A percentile compares a stretch with the other conserved stretches of the same genome.
These are phyloP conservation scores for Triticum turgidum DNA, from an alignment of 176 grass and related monocot species.

Conservation along the genomic window DNA sequence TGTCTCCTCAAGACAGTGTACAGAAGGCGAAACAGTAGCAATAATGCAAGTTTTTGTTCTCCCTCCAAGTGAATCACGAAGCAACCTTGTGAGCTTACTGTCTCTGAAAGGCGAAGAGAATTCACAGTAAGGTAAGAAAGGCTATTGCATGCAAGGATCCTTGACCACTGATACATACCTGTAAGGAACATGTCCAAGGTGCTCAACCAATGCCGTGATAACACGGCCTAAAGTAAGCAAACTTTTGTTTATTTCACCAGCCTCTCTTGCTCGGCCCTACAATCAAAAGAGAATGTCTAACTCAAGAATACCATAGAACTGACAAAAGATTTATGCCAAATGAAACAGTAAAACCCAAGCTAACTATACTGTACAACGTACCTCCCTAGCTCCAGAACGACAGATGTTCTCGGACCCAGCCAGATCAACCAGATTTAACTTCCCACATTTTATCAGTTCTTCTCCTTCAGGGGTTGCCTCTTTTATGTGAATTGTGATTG, in stretches of 20 bases:
- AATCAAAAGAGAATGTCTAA: slow-evolving; percentile 24
- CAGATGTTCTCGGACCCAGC: slow-evolving; percentile 98
- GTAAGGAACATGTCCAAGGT: slow-evolving; percentile 95
- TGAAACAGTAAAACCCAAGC: neutral
- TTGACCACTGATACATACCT: slow-evolving; percentile 47
- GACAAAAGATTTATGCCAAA: neutral
- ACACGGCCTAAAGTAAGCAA: slow-evolving; percentile 97
- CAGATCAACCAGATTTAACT: slow-evolving; percentile 90
- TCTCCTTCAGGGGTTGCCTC: slow-evolving; percentile 99
- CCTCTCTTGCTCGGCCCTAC: slow-evolving; percentile 95
- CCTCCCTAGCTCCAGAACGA: slow-evolving; percentile 96
- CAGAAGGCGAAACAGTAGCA: slow-evolving; percentile 95
- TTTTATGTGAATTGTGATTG: slow-evolving; percentile 99
- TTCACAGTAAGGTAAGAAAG: slow-evolving; percentile 20
- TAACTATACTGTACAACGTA: slow-evolving; percentile 35
- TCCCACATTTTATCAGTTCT: slow-evolving; percentile 97
- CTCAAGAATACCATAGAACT: slow-evolving; percentile 1
- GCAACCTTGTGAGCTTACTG: slow-evolving; percentile 89
- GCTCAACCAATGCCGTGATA: slow-evolving; percentile 94
- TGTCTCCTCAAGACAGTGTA: slow-evolving; percentile 95
- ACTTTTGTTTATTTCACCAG: slow-evolving; percentile 98
- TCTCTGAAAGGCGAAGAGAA: slow-evolving; percentile 66
- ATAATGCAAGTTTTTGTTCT: slow-evolving; percentile 99
- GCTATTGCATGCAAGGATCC: neutral
- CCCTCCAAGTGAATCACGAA: slow-evolving; percentile 92